Evolutionary conservation across 495 filamentous ascomycete species (phyloP).

Genomic region (Aspergillus nanangensis): DNA sequence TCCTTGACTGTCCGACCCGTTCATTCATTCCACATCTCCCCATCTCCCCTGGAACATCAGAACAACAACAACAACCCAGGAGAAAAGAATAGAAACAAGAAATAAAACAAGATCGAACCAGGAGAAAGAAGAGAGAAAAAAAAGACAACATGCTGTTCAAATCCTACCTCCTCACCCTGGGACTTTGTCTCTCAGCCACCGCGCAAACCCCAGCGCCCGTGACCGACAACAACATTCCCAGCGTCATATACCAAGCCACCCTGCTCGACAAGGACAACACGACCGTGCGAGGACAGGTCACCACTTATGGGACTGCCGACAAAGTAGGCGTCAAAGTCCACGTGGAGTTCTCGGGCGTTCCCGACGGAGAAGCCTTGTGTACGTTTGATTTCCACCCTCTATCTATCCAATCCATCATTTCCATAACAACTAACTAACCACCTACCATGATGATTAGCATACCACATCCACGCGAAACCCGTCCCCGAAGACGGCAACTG

Average conservation of each 20-base stretch:
- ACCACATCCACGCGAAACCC: conserved; percentile 76
- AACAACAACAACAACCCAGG: too few species aligned
- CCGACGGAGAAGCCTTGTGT: conserved; percentile 17
- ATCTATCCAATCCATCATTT: too few species aligned
- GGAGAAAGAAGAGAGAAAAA: too few species aligned
- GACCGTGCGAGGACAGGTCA: conserved; percentile 57
- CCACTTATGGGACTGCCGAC: conserved; percentile 45
- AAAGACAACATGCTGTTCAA: too few species aligned
- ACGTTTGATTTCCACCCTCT: conserved; percentile 2
- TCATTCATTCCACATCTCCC: too few species aligned
- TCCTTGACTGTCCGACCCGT: too few species aligned
- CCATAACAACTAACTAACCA: too few species aligned
- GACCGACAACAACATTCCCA: conserved; percentile 59
- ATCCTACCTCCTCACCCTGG: conserved; percentile 25
- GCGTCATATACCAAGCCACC: conserved; percentile 52
- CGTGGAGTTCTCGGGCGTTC: conserved; percentile 62
- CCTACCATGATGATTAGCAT: conserved; percentile 45
- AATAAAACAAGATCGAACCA: too few species aligned
- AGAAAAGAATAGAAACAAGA: too few species aligned
- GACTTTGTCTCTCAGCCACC: conserved; percentile 34
- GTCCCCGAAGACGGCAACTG: conserved; percentile 77
- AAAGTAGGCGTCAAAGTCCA: conserved; percentile 61
- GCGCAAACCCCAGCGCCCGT: conserved; percentile 37
- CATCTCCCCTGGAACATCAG: too few species aligned
- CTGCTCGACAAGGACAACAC: conserved; percentile 52